Base-by-base conservation (phyloP, 768 basidiomycete genomes). In the Boletus speciosus region DNA sequence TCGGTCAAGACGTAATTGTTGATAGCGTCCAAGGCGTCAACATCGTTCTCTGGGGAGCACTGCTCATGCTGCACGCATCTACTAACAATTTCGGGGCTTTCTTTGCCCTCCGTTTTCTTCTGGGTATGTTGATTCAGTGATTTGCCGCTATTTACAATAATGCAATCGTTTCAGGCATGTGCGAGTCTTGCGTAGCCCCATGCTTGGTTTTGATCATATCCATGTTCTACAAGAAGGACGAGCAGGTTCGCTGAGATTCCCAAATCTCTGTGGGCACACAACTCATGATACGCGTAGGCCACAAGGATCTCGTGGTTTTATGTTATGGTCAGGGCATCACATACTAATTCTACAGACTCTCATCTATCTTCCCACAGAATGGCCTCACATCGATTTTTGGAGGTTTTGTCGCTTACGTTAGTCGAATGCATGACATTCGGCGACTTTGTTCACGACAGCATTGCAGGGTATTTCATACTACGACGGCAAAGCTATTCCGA, bases 201-300 rank as follows among this genome's bases (percentile, higher is more conserved):
- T 81, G 77, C 59, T 71, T 86, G 34, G 81, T 86, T 66, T 68
- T 85, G 48, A 76, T 85, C 37, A 76, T 85, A 39, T 79, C 81
- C 10, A 83, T 84, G 79, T 86, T 85, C 62, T 86, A 85, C 70
- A 82, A 81, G 73, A 85, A 85, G 68, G 72, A 82, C 47, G 84
- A 85, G 59, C 83, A 86, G 73, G 79, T 75, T 42, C 32, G 60
- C 8, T 16, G 42, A 16, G 6, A 19, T 35, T 19, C 16, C 8
- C 23, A 5, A 19, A n/a, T 5, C 5, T 16, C 31, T 21, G 38
- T 14, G 15, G 8, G 42, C 31, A 23, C 31, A 31, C 34, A 21
- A 46, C 55, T 66, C 19, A 64, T 10, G 23, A 29, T 4, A 4
- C 23, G 19, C 37, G 21, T 50, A 83, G 78, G 82, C 81, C 0